Evolutionary conservation across 2,329 filamentous ascomycete genomes (phyloP), one percentile per base, ranked within the genome.

Genomic region (Calonectria hongkongensis): DNA sequence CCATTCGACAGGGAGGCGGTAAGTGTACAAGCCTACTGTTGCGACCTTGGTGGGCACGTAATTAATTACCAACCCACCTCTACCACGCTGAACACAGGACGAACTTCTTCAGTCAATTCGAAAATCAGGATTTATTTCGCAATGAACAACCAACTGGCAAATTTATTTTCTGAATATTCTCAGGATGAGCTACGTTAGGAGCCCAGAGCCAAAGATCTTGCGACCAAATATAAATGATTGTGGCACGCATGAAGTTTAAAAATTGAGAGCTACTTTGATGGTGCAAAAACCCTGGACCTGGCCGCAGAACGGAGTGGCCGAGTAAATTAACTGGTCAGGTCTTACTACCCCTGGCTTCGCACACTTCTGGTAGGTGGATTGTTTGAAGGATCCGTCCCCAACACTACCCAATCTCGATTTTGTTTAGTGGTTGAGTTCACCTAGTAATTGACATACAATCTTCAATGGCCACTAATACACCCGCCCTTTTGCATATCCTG

Each of bases 1-100:
- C 50, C 50, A 28, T 43, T 60, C 50, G 43, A 70, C 43, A 68
- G 30, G 58, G 28, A 47, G 62, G 41, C 68, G 58, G 62, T 56
- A 67, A 54, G 45, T 7, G 64, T 10, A 47, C 60, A 39, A 36
- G 54, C 64, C 28, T 43, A 58, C 54, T 21, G 54, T 66, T 36
- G 45, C 48, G 60, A 54, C 58, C 54, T 48, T 39, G 28, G 54
- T 63, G 69, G 27, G 27, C 36, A 63, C 45, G 56, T 48, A 67
- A 58, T 58, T 58, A 58, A 58, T 39, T 39, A n/a, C 30, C 54
- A 58, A 27, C 54, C 54, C 54, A 58, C 54, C n/a, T 56, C 33
- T 21, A 58, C 36, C 4, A 28, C 33, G 33, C 30, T 58, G 54
- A 58, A 21, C 30, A 58, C 33, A 25, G n/a, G 12, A 58, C 21